Evolutionary conservation across 2,329 filamentous ascomycete genomes (phyloP), one percentile per base, ranked within the genome.

Genomic region (Rhinocladiella mackenziei): DNA sequence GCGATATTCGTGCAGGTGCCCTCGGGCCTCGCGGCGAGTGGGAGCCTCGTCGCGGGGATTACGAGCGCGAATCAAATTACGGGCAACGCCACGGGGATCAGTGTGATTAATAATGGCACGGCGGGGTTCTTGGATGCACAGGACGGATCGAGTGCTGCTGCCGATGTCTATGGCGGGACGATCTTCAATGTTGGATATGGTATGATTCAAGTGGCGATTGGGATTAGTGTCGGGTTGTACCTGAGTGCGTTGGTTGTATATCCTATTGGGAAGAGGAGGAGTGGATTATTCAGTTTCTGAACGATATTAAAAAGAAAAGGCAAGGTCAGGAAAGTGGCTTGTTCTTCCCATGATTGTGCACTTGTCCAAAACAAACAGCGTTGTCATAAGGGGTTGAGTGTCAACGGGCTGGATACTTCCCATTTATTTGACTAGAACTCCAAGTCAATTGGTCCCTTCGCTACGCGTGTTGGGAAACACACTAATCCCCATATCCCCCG

Each of bases 1-100:
- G 89, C 84, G 4, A 94, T 95, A 52, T 94, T 94, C 51, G 76
- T 81, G 2, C 76, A 80, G 47, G 78, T 82, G 0, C 78, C 78
- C 0, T 76, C 71, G 2, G 78, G 78, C 1, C 65, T 82, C 2
- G 75, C 77, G 2, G 77, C 79, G 1, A 73, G 69, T 39, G 78
- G 78, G 1, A 73, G 69, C 3, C 59, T 82, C 13, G 70, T 82
- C 1, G 68, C 71, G 0, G 78, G 78, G 10, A 67, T 82, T 32
- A 71, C 71, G 7, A 74, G 70, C 2, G 77, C 78, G 0, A 48
- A 57, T 19, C 48, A 56, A 28, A 54, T 57, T 25, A 48, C 51
- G 8, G 58, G 62, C 6, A 71, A 68, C 47, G 67, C 67, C 0
- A 75, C 72, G 17, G 64, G 56, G 4, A 38, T 37, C 36, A 65